Evolutionary conservation across 495 filamentous ascomycete species (phyloP).

Genomic region (Penicillium samsonianum): DNA sequence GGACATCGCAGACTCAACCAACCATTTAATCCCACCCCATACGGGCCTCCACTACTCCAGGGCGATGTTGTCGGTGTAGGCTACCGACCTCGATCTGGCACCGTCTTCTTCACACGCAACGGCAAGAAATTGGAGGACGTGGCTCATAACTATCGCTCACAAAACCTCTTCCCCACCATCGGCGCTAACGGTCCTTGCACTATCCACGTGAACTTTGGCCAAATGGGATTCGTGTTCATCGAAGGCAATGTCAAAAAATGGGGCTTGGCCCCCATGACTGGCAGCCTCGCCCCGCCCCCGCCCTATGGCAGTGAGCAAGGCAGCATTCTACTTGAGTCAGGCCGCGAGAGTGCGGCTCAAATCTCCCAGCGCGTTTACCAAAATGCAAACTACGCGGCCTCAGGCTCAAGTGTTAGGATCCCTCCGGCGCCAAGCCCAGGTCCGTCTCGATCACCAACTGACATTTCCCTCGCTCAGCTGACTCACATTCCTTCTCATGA

Average conservation of each 20-base stretch:
- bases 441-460: constrained; percentile 87
- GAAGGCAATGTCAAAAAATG: constrained; percentile 99
- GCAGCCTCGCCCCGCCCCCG: constrained; percentile 89
- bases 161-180: constrained; percentile 95
- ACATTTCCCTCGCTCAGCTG: constrained; percentile 85
- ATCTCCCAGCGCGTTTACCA: constrained; percentile 59
- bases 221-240: constrained; percentile 97
- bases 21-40: constrained; percentile 74
- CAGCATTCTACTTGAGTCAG: constrained; percentile 89
- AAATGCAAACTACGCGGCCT: constrained; percentile 44
- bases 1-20: constrained; percentile 89
- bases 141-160: constrained; percentile 85
- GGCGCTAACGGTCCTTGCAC: constrained; percentile 91
- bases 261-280: constrained; percentile 94
- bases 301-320: constrained; percentile 96
- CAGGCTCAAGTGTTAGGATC: constrained; percentile 58
- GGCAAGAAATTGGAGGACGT: constrained; percentile 96
- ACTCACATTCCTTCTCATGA: constrained; percentile 72
- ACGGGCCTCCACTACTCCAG: constrained; percentile 81
- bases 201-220: constrained; percentile 96
- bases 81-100: constrained; percentile 90
- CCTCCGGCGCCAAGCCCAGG: constrained; percentile 81
- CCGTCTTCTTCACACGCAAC: constrained; percentile 97
- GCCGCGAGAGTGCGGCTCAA: constrained; percentile 62
- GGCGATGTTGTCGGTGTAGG: constrained; percentile 96